phyloP scores from a whole-genome alignment of 78 protist genomes.

The Creolimax fragrantissima region DNA sequence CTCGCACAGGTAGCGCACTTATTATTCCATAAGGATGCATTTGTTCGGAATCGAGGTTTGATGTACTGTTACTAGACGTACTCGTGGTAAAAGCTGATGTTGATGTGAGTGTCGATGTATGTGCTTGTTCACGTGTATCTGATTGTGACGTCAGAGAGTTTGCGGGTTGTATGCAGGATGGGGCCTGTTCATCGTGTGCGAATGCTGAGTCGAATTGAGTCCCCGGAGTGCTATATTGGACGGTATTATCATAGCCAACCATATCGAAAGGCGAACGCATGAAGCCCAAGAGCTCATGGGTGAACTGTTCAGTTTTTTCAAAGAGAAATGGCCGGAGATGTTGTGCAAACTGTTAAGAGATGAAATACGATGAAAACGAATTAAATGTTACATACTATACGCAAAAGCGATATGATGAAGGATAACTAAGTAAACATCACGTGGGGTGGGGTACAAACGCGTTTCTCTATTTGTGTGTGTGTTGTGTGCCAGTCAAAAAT shows the following conservation, averaged over 20 bases:
- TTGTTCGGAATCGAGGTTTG: not conserved
- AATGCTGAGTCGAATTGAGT: not conserved
- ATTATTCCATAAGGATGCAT: not conserved
- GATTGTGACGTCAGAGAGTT: not conserved
- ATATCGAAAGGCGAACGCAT: conserved; percentile 3
- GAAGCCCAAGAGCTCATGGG: not conserved
- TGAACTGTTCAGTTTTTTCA: not conserved
- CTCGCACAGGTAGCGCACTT: not conserved
- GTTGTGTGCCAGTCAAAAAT: no score
- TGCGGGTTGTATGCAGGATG: not conserved
- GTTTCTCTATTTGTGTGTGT: no score
- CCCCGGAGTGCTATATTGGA: not conserved
- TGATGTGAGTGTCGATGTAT: not conserved
- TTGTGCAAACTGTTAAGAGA: not conserved
- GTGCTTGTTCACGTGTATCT: not conserved
- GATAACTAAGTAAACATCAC: no score
- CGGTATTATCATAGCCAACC: not conserved
- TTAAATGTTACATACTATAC: no score
- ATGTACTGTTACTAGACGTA: not conserved
- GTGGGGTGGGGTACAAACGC: no score
- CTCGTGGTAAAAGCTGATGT: not conserved
- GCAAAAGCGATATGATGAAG: no score
- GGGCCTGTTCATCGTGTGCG: not conserved
- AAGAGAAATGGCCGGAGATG: conserved; percentile 12
- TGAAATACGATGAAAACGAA: no score